Conservation (phyloP, 306 rosid genomes). For the Begonia fuchsioides region DNA sequence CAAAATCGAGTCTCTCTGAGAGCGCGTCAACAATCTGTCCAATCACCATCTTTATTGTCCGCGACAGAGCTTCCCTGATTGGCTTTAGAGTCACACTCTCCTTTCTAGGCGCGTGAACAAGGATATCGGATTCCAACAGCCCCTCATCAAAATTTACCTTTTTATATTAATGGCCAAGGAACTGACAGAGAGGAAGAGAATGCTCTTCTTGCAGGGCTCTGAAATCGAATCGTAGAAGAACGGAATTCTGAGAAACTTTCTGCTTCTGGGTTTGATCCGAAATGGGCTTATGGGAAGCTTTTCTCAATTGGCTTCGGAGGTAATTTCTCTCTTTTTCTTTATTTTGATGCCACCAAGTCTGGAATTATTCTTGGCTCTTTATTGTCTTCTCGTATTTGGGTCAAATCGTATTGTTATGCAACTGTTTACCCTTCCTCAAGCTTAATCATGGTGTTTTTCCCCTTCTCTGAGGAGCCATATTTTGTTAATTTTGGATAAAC, state of each 20-base stretch:
- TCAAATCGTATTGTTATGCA: too few species aligned
- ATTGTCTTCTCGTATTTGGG: too few species aligned
- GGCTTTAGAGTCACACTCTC: not conserved
- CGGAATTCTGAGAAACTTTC: not conserved
- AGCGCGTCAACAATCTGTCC: too few species aligned
- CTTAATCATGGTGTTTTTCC: too few species aligned
- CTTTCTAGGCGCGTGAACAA: not conserved
- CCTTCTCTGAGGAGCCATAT: too few species aligned
- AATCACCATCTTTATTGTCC: too few species aligned
- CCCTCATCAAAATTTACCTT: too few species aligned
- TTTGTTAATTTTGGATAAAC: too few species aligned
- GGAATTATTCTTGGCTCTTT: too few species aligned
- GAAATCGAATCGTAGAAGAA: slow-evolving; percentile 3
- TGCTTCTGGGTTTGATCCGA: not conserved
- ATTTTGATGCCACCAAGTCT: not conserved
- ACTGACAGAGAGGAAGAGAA: not conserved
- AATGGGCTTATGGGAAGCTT: slow-evolving; percentile 41
- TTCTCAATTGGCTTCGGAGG: slow-evolving; percentile 48
- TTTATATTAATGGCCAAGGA: not conserved
- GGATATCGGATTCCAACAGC: not conserved
- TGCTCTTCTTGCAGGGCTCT: not conserved
- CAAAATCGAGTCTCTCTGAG: too few species aligned
- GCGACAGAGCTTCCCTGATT: not conserved
- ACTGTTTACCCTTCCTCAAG: too few species aligned
- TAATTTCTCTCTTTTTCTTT: slow-evolving; percentile 2